Base-by-base conservation (phyloP, 2,329 filamentous ascomycete genomes). In the Lachnellula hyalina region DNA sequence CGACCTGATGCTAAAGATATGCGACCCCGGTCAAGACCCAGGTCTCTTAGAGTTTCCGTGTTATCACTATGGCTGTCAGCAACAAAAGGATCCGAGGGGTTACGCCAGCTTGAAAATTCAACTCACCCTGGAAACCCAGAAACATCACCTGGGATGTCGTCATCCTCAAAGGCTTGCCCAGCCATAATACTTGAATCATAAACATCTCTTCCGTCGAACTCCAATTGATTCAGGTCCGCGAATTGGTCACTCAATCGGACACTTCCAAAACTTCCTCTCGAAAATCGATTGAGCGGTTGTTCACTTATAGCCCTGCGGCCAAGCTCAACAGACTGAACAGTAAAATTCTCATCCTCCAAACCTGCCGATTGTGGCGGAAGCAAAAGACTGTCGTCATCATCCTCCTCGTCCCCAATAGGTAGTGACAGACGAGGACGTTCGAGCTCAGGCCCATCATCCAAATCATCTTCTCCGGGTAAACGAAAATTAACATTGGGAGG, bases 311-410 rank as follows among this genome's bases (percentile, higher is more conserved):
- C 77, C 48, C 83, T 72, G 28, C 83, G 74, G 7, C 82, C 78
- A 48, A 84, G 64, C 68, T 86, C 84, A 28, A 86, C 75, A 2
- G 83, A 84, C 56, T 79, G 76, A 41, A 77, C 68, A 0, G 83
- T 86, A 57, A 76, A 76, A 60, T 85, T 78, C 42, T 83, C 79
- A 25, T 84, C 80, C 52, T 85, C 81, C 23, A 85, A 64, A 0
- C 63, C 61, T 34, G 78, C 77, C 49, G 79, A 76, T 50, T 73
- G 75, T 34, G 82, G 83, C 8, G 80, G 80, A 53, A 83, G 63
- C 21, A 80, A 72, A 15, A 77, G 73, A 53, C 68, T 70, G 41
- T 69, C 67, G 56, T 75, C 71, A 40, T 80, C 79, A 25, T 75
- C 71, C n/a, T 73, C 70, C 42, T 79, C 77, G 21, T 79, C 78